Conservation (phyloP, 2,329 filamentous ascomycete species). For the Hypoxylon sp. region DNA sequence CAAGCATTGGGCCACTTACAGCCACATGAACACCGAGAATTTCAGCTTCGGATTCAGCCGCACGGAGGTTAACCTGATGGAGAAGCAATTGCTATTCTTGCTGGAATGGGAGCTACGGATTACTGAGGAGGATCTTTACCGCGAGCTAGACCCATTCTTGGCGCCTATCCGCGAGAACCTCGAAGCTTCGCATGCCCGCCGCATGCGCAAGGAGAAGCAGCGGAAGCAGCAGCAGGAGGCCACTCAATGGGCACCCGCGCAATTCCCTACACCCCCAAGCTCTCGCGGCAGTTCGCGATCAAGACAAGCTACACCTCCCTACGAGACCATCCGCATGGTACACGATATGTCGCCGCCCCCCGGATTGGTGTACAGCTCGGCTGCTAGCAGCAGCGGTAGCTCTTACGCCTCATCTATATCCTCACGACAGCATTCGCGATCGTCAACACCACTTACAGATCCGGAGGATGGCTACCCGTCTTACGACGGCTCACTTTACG, state of each 20-base stretch:
- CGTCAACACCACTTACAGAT: constrained; percentile 67
- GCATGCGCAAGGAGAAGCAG: constrained; percentile 60
- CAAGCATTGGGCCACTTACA: constrained; percentile 99
- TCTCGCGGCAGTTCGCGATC: constrained; percentile 61
- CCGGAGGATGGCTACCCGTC: constrained; percentile 62
- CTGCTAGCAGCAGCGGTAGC: constrained; percentile 58
- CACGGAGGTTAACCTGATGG: constrained; percentile 99
- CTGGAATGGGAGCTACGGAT: constrained; percentile 96
- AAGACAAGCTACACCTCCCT: constrained; percentile 57
- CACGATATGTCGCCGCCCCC: constrained; percentile 63
- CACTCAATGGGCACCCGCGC: constrained; percentile 57
- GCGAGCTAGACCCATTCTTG: constrained; percentile 89
- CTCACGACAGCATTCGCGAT: constrained; percentile 63
- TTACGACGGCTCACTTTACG: constrained; percentile 62
- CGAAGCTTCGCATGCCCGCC: constrained; percentile 65
- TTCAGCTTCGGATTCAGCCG: constrained; percentile 89
- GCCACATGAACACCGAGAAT: constrained; percentile 75
- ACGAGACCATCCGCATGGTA: constrained; percentile 59
- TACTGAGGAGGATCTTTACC: constrained; percentile 86
- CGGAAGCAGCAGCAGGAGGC: constrained; percentile 64
- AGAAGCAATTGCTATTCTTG: constrained; percentile 96
- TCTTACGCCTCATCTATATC: constrained; percentile 66
- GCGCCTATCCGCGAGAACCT: constrained; percentile 81
- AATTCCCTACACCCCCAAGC: constrained; percentile 63
- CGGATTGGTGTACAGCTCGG: constrained; percentile 61